Evolutionary conservation across 345 rosid species (phyloP).

Genomic region (Pelargonium nanum): DNA sequence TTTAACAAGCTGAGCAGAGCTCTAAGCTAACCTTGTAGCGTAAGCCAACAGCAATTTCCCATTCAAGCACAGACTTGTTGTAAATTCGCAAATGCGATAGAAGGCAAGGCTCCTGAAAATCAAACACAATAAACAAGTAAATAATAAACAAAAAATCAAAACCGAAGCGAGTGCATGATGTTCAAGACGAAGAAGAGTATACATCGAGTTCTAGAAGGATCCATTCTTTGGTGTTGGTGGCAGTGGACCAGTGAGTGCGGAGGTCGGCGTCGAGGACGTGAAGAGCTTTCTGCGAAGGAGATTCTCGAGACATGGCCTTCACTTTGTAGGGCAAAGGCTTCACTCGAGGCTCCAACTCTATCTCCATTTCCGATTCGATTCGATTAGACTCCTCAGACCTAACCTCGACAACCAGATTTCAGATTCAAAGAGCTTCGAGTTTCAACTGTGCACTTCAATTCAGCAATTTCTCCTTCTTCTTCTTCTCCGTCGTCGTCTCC

Average conservation of each 20-base stretch:
- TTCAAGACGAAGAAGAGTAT: conserved; percentile 8
- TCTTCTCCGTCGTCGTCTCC: no score
- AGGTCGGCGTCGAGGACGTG: conserved; percentile 72
- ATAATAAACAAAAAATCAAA: neutral
- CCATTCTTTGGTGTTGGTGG: conserved; percentile 84
- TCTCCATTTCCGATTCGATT: conserved; percentile 35
- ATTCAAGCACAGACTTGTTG: conserved; percentile 81
- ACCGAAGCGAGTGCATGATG: neutral
- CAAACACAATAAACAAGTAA: neutral
- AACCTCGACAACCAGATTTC: no score
- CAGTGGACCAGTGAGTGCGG: conserved; percentile 80
- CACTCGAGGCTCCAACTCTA: conserved; percentile 64
- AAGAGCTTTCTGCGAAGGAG: conserved; percentile 65
- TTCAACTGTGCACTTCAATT: no score
- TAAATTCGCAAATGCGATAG: conserved; percentile 63
- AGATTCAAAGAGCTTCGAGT: no score
- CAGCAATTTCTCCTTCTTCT: no score
- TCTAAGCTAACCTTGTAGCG: conserved; percentile 63
- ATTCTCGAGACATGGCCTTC: conserved; percentile 66
- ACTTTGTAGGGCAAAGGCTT: conserved; percentile 61
- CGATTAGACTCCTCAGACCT: no score
- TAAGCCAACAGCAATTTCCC: conserved; percentile 80
- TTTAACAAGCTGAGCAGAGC: no score
- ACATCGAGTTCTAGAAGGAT: conserved; percentile 78
- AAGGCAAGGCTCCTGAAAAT: conserved; percentile 68